Percentiles rank a stretch among this genome's conserved stretches.
Evolutionary conservation across 371 early-diverging fungal species (phyloP).

Genomic region (Synchytrium microbalum): DNA sequence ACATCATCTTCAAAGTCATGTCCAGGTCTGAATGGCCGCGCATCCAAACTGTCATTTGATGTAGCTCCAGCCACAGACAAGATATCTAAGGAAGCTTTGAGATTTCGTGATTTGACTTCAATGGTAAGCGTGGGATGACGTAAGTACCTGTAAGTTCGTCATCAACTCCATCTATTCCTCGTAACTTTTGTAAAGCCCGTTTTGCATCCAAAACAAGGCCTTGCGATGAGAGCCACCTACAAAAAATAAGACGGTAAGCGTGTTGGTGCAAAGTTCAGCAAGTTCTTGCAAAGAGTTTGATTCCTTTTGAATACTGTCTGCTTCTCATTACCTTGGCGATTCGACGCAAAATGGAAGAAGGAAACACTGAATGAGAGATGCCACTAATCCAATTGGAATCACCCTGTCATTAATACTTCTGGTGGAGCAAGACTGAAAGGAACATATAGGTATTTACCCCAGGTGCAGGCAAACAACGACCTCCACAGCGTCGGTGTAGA

Average conservation of each 20-base stretch:
- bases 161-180: slow-evolving; percentile 17
- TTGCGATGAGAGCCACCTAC: slow-evolving; percentile 26
- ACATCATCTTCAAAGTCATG: background rate
- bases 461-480: slow-evolving; percentile 17
- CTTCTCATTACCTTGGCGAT: slow-evolving; percentile 44
- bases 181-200: slow-evolving; percentile 20
- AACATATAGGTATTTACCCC: slow-evolving; percentile 45
- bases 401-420: slow-evolving; percentile 23
- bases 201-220: slow-evolving; percentile 19
- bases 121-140: too few relatives aligned
- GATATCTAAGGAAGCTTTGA: too few relatives aligned
- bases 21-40: background rate
- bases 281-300: too few relatives aligned
- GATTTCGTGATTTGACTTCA: too few relatives aligned
- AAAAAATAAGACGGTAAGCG: background rate
- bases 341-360: slow-evolving; percentile 68
- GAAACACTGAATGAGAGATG: slow-evolving; percentile 54
- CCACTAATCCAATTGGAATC: slow-evolving; percentile 49
- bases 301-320: too few relatives aligned
- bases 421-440: background rate
- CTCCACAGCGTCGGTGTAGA: slow-evolving; percentile 26
- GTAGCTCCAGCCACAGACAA: too few relatives aligned
- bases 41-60: too few relatives aligned
- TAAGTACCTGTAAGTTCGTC: slow-evolving; percentile 18
- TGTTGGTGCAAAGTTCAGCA: background rate